Evolutionary conservation across 2,329 filamentous ascomycete species (phyloP), one percentile per base, ranked within the genome.

Genomic region (Ascochyta viciae-villosae): DNA sequence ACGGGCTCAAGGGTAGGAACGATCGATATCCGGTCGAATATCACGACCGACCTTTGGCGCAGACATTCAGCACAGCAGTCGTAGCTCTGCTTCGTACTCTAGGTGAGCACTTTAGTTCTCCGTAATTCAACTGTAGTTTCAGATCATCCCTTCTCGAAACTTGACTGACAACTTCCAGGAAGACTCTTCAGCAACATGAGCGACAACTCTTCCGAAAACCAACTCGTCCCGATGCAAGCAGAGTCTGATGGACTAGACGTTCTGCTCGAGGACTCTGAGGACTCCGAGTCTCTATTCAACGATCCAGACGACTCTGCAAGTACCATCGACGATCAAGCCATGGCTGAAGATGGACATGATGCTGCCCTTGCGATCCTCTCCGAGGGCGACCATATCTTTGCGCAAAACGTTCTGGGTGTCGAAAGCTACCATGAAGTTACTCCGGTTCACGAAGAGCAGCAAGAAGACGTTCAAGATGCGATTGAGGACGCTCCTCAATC

Each of bases 401-500:
- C 23, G 2, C 48, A 38, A 3, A 22, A 48, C 19, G n/a, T 38
- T 3, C 24, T 33, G 19, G 44, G 31, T 19, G 23, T 54, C 7
- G 44, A 54, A 29, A 16, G 19, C 15, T 22, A 37, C 6, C 8
- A 15, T 8, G 31, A 48, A 33, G 13, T 33, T 13, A 10, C 7
- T 9, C 9, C 16, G 1, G 35, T 19, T 15, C 12, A 34, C 22
- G 50, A 50, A 16, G 22, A 42, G 6, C 31, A 46, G 12, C 19
- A 53, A n/a, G 33, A 49, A 16, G 16, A 48, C 7, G 13, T 40
- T 2, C 15, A 45, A 15, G 33, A 51, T 6, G 52, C 47, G 4
- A 22, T 58, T 16, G 54, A 60, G 12, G 26, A 55, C 22, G 33
- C 34, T 9, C 16, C 31, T n/a, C 27, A 35, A 15, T 37, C 34